Evolutionary conservation across 352 stramenopile genomes (phyloP).

Genomic region (Globisporangium acanthophoron): DNA sequence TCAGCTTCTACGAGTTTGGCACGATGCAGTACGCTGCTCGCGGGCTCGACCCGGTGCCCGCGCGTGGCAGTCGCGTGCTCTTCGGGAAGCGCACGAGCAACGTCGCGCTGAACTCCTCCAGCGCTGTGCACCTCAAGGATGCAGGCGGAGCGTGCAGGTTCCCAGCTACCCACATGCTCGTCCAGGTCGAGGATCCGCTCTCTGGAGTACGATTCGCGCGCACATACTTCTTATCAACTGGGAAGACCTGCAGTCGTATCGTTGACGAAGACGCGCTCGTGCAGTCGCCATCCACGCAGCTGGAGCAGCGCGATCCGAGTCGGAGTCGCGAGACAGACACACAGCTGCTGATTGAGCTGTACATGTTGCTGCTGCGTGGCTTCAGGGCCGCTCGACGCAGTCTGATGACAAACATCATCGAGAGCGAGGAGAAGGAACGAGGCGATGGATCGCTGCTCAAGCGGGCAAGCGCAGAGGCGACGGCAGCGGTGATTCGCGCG

Average conservation of each 20-base stretch:
- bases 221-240: conserved; percentile 67
- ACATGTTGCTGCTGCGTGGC: conserved; percentile 30
- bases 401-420: background rate
- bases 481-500: conserved; percentile 12
- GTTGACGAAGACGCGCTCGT: conserved; percentile 66
- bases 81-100: conserved; percentile 47
- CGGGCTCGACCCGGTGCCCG: conserved; percentile 20
- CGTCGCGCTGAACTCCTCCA: conserved; percentile 26
- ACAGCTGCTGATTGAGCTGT: conserved; percentile 29
- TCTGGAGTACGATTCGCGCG: conserved; percentile 52
- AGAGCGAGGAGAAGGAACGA: conserved; percentile 15
- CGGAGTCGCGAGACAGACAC: conserved; percentile 17
- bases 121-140: conserved; percentile 26
- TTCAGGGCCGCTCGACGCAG: conserved; percentile 19
- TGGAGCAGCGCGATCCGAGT: conserved; percentile 13
- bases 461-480: conserved; percentile 18
- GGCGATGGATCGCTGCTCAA: conserved; percentile 10
- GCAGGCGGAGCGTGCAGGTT: conserved; percentile 16
- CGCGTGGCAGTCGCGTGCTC: conserved; percentile 49
- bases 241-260: conserved; percentile 37
- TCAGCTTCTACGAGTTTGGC: conserved; percentile 80
- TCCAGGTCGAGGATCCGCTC: conserved; percentile 69
- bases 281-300: conserved; percentile 13
- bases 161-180: conserved; percentile 54
- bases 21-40: conserved; percentile 55